phyloP scores from a whole-genome alignment of 164 flowering plant genomes.

The Vitis rotundifolia region DNA sequence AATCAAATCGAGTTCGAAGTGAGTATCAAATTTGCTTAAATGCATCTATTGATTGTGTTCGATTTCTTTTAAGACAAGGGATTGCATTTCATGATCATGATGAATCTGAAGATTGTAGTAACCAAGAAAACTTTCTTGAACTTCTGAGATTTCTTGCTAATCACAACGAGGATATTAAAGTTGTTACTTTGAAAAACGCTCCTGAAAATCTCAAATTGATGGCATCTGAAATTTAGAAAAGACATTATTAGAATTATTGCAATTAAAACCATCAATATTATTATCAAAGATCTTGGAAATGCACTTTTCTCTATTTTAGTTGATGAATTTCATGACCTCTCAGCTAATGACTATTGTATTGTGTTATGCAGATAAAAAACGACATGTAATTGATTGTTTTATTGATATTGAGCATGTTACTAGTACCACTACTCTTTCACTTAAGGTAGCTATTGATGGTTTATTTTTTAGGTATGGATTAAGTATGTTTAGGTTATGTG shows the following conservation, averaged over 20 bases:
- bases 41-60: too few relatives aligned
- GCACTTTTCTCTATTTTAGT: too few relatives aligned
- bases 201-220: neutral
- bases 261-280: neutral
- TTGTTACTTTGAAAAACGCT: neutral
- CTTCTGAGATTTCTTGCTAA: neutral
- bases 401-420: too few relatives aligned
- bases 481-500: neutral
- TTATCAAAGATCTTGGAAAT: neutral
- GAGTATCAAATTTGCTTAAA: neutral
- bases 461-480: neutral
- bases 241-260: neutral
- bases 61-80: too few relatives aligned
- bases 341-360: neutral
- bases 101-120: too few relatives aligned
- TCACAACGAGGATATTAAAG: neutral
- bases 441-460: neutral
- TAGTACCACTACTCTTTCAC: neutral
- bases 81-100: too few relatives aligned
- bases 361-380: neutral
- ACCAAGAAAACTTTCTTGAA: too few relatives aligned
- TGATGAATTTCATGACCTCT: too few relatives aligned
- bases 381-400: neutral
- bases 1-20: neutral
- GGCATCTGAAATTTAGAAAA: neutral